Base-by-base conservation (phyloP, 177 flowering plant genomes). In the Vitis hybrid region DNA sequence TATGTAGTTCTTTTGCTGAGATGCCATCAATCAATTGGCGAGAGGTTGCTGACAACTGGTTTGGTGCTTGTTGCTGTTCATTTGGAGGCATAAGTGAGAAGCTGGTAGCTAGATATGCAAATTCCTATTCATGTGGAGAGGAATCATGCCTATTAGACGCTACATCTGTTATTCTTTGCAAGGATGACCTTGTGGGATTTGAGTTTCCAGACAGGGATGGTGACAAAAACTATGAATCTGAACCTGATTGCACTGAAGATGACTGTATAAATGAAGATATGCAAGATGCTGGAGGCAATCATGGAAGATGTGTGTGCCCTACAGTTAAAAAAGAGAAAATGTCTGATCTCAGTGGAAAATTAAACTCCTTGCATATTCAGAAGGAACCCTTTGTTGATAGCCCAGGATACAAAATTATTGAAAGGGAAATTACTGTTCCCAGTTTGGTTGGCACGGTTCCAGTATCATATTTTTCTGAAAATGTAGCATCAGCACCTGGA, bases 1-100 rank as follows among this genome's bases (percentile, higher is more conserved):
- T 48, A 15, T 78, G 67, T 79, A 93, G 99, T 71, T 51, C 68
- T 66, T 93, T 90, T 70, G 77, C 78, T 72, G 97, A 96, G 76
- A 81, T 88, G 89, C 98, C 97, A 67, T 93, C 99, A 39, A 79
- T 78, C 49, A 80, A 96, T 74, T 96, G 98, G 98, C 86, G 84
- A 67, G 98, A 96, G 74, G 88, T 75, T 58, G 98, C 99, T 72
- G 98, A 96, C 74, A 96, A 93, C 72, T 96, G 99, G 99, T 96
- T 96, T 85, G 99, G 97, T 61, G 72, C 76, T 65, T 93, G 97
- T 78, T 96, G 99, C 73, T 93, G 98, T 77, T 90, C 99, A 7
- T 96, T 96, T 83, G 98, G 98, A 63, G 97, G 97, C 60, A 68
- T 84, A 64, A 91, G 98, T 78, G 99, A 95, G 85, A 90, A 89